Conservation (phyloP, 108 stramenopile genomes). For the Aurantiochytrium sp. region DNA sequence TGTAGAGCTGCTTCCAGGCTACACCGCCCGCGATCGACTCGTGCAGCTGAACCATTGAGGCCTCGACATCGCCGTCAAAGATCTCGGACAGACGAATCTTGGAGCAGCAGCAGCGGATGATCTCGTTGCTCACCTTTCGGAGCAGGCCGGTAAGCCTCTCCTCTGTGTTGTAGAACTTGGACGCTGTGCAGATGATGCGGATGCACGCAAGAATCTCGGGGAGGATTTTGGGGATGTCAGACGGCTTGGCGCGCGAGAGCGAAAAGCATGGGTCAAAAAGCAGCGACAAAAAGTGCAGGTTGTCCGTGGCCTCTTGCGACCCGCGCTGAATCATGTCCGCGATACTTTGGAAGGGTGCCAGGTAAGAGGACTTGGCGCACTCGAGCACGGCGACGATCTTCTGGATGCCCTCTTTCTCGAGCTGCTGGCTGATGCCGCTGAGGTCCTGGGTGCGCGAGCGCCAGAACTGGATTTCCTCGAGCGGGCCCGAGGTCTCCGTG, state of each 20-base stretch:
- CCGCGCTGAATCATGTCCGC: conserved; percentile 41
- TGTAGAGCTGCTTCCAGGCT: conserved; percentile 59
- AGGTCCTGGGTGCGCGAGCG: conserved; percentile 53
- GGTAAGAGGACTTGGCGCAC: conserved; percentile 48
- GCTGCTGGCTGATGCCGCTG: conserved; percentile 59
- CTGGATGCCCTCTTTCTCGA: conserved; percentile 52
- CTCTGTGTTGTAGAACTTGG: conserved; percentile 59
- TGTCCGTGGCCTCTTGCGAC: conserved; percentile 48
- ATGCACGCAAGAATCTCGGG: conserved; percentile 55
- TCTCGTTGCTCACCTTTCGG: conserved; percentile 61
- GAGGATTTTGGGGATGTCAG: conserved; percentile 55
- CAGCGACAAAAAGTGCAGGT: conserved; percentile 55
- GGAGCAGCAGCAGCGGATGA: conserved; percentile 41
- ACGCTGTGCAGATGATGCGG: conserved; percentile 59
- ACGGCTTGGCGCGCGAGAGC: conserved; percentile 49
- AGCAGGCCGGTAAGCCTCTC: conserved; percentile 56
- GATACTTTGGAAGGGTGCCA: conserved; percentile 51
- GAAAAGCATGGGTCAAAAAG: conserved; percentile 39
- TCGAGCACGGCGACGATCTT: conserved; percentile 43
- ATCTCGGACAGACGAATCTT: conserved; percentile 52
- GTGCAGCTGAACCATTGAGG: conserved; percentile 47
- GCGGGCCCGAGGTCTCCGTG: conserved; percentile 56
- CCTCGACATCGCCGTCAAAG: conserved; percentile 58
- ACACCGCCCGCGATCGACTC: conserved; percentile 51
- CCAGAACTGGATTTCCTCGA: conserved; percentile 69